A percentile compares a stretch with the other conserved stretches of the same genome.
Conservation (phyloP, 2,329 filamentous ascomycete genomes). For the Ascochyta rabiei region DNA sequence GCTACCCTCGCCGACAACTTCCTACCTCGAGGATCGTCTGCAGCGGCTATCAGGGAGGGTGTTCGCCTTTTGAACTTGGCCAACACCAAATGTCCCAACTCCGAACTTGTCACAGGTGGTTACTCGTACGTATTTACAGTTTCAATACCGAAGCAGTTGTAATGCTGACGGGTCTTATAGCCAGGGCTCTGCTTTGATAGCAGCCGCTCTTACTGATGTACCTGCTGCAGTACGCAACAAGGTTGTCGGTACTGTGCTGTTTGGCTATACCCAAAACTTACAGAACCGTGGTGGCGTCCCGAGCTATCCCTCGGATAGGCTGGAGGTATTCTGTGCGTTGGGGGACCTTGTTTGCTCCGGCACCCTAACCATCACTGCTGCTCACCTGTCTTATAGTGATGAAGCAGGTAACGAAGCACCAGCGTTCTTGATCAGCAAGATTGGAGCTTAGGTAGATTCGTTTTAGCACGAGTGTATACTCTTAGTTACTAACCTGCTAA, state of each 20-base stretch:
- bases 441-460: conserved; percentile 14
- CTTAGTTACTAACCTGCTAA: no score
- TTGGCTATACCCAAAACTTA: conserved; percentile 49
- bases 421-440: conserved; percentile 32
- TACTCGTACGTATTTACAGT: conserved; percentile 45
- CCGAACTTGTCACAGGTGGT: conserved; percentile 48
- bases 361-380: conserved; percentile 38
- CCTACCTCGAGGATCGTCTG: conserved; percentile 39
- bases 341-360: conserved; percentile 47
- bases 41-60: conserved; percentile 42
- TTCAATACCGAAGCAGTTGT: background rate
- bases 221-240: conserved; percentile 36
- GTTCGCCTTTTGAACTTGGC: conserved; percentile 45
- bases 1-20: conserved; percentile 46
- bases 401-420: conserved; percentile 35
- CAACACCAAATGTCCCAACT: conserved; percentile 47
- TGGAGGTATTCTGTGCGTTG: conserved; percentile 46
- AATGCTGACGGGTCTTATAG: conserved; percentile 19
- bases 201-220: conserved; percentile 41
- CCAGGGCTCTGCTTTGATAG: conserved; percentile 50
- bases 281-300: conserved; percentile 47
- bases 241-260: conserved; percentile 49
- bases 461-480: no score
- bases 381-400: conserved; percentile 42
- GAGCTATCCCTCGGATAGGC: conserved; percentile 40